These are phyloP conservation scores for Exophiala aquamarina DNA, from an alignment of 2,329 filamentous ascomycete genomes.

Conservation along the genomic window DNA sequence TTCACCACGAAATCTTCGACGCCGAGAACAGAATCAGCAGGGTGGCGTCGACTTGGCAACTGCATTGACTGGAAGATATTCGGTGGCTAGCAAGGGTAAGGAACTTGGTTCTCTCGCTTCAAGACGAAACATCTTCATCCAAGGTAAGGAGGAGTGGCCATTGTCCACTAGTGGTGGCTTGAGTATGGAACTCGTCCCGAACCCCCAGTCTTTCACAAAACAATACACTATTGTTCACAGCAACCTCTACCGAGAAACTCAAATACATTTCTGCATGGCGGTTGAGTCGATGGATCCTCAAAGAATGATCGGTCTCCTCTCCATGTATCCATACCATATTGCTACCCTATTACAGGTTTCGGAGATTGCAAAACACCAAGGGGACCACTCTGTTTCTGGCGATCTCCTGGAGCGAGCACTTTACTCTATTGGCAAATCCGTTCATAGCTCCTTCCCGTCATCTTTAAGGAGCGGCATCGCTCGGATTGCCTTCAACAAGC, in stretches of 20 bases:
- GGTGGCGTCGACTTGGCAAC: constrained; percentile 52
- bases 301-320: constrained; percentile 73
- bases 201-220: constrained; percentile 57
- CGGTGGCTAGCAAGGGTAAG: constrained; percentile 56
- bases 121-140: constrained; percentile 78
- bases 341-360: constrained; percentile 92
- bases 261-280: constrained; percentile 72
- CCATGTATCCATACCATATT: constrained; percentile 81
- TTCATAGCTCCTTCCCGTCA: constrained; percentile 76
- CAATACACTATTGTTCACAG: constrained; percentile 81
- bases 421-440: constrained; percentile 88
- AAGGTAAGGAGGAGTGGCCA: constrained; percentile 86
- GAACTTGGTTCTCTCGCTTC: constrained; percentile 70
- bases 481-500: constrained; percentile 74
- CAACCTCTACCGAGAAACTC: constrained; percentile 68
- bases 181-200: constrained; percentile 71
- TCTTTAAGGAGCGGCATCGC: constrained; percentile 76
- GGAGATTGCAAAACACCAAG: constrained; percentile 86
- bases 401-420: constrained; percentile 88
- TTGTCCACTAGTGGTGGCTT: constrained; percentile 75
- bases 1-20: constrained; percentile 46
- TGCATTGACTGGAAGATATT: constrained; percentile 55
- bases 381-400: constrained; percentile 80
- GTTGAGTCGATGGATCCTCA: constrained; percentile 86
- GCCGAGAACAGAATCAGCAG: constrained; percentile 58